phyloP scores from a whole-genome alignment of 2,329 filamentous ascomycete species.

The Chalaropsis thielavioides region DNA sequence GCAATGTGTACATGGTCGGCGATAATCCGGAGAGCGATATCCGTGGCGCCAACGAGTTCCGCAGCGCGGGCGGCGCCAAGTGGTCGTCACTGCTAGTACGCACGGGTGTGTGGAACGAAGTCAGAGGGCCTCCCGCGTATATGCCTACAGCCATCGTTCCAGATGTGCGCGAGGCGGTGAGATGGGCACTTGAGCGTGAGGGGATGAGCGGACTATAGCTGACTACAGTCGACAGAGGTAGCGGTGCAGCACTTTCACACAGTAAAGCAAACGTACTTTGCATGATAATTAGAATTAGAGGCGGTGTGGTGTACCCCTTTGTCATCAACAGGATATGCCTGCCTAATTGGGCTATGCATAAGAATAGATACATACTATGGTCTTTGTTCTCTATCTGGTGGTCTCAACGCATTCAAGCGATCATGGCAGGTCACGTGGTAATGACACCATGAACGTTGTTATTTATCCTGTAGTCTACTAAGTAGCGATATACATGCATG shows the following conservation, averaged over 20 bases:
- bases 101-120: slow-evolving; percentile 56
- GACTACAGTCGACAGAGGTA: neutral
- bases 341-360: too few species aligned
- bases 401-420: too few species aligned
- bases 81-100: slow-evolving; percentile 68
- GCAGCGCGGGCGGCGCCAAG: slow-evolving; percentile 49
- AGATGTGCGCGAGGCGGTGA: slow-evolving; percentile 62
- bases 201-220: slow-evolving; percentile 27
- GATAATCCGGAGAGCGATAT: slow-evolving; percentile 88
- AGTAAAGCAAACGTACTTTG: neutral
- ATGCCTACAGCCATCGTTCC: slow-evolving; percentile 52
- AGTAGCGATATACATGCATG: too few species aligned
- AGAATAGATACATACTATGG: too few species aligned
- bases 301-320: neutral
- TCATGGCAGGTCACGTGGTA: too few species aligned
- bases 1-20: slow-evolving; percentile 84
- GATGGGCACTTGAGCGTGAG: slow-evolving; percentile 55
- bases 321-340: too few species aligned
- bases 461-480: too few species aligned
- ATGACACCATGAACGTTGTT: too few species aligned
- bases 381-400: too few species aligned
- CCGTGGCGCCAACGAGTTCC: slow-evolving; percentile 64
- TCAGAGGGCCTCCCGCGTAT: slow-evolving; percentile 38
- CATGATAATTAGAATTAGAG: neutral
- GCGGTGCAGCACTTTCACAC: too few species aligned